These are phyloP conservation scores for Paraphaeosphaeria sporulosa DNA, from an alignment of 2,329 filamentous ascomycete species.

Conservation along the genomic window DNA sequence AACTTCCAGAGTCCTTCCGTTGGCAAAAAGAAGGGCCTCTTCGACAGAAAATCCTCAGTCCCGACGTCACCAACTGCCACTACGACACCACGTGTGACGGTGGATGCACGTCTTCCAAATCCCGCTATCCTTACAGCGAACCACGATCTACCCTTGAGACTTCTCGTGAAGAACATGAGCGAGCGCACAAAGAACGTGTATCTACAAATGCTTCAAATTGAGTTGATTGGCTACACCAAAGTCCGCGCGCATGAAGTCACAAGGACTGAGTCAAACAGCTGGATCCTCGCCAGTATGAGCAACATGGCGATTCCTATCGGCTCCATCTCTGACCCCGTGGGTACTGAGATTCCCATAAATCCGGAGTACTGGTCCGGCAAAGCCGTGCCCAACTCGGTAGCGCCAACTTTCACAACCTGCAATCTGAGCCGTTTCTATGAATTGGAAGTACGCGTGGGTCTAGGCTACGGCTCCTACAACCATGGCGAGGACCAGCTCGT, in stretches of 20 bases:
- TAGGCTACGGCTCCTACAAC: conserved; percentile 73
- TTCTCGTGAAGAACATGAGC: conserved; percentile 80
- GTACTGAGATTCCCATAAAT: conserved; percentile 74
- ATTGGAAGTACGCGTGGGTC: conserved; percentile 79
- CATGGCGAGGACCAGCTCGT: conserved; percentile 72
- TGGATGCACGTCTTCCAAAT: conserved; percentile 86
- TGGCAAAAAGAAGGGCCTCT: conserved; percentile 68
- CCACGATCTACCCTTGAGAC: conserved; percentile 78
- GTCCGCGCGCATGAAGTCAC: conserved; percentile 79
- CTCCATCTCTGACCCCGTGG: conserved; percentile 63
- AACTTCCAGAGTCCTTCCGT: conserved; percentile 31
- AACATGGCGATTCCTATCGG: conserved; percentile 77
- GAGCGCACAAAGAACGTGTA: conserved; percentile 74
- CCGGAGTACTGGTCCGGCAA: conserved; percentile 74
- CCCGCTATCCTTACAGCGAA: conserved; percentile 91
- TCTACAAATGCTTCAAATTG: conserved; percentile 80
- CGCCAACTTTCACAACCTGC: conserved; percentile 87
- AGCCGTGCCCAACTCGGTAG: conserved; percentile 82
- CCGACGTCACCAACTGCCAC: conserved; percentile 31
- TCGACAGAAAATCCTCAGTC: conserved; percentile 52
- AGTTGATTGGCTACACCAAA: conserved; percentile 79
- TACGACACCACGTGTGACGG: conserved; percentile 64
- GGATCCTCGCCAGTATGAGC: conserved; percentile 75
- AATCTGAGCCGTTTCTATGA: conserved; percentile 85
- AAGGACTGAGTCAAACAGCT: conserved; percentile 74